Evolutionary conservation across 106 monocot species (phyloP).

Genomic region (Triglochin maritima): DNA sequence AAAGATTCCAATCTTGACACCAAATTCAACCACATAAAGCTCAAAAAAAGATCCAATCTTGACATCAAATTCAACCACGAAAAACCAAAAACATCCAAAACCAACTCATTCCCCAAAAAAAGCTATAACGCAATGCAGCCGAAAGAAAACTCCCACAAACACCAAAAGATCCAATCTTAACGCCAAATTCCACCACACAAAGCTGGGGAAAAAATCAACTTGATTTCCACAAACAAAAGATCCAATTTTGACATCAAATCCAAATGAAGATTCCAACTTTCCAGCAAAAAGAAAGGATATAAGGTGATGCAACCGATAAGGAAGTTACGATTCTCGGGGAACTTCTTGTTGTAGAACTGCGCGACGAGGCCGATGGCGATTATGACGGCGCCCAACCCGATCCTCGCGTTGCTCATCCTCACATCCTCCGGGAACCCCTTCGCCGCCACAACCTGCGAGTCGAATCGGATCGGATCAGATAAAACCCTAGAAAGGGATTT

Average conservation of each 20-base stretch:
- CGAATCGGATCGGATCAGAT: background rate
- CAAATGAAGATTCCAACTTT: background rate
- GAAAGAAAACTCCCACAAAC: conserved; percentile 29
- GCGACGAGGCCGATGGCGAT: conserved; percentile 72
- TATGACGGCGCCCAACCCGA: conserved; percentile 54
- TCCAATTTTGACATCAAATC: background rate
- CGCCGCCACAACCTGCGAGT: conserved; percentile 56
- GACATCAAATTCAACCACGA: too few species aligned
- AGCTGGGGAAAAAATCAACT: background rate
- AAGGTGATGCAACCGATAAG: conserved; percentile 71
- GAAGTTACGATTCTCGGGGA: conserved; percentile 79
- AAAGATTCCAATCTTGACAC: background rate
- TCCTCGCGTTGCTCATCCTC: conserved; percentile 55
- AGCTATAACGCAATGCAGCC: background rate
- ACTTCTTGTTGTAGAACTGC: conserved; percentile 95
- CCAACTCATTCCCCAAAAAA: too few species aligned
- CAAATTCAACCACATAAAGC: too few species aligned
- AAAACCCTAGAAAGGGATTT: background rate
- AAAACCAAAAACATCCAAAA: too few species aligned
- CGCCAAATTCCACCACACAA: background rate
- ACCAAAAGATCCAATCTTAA: background rate
- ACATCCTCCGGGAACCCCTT: conserved; percentile 72
- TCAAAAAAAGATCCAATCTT: too few species aligned
- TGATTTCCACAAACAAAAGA: background rate
- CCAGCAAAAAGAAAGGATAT: conserved; percentile 53